Evolutionary conservation across 352 stramenopile genomes (phyloP), one percentile per base, ranked within the genome.

Genomic region (Pythium folliculosum): DNA sequence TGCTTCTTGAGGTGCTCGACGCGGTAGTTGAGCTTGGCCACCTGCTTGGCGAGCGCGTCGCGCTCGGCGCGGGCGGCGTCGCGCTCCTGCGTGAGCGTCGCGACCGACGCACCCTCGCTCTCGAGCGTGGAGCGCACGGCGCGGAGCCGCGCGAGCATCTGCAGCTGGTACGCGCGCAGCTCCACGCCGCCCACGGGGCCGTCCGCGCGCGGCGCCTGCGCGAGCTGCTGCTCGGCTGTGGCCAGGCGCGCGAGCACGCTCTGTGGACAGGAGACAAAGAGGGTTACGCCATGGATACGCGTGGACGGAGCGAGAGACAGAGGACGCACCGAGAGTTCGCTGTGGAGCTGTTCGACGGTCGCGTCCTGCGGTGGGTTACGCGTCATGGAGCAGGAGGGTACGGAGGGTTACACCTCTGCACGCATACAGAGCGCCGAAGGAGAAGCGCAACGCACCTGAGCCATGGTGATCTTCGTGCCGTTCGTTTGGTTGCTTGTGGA

Each of bases 11-110:
- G 78, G 60, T 94, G 86, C 27, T 84, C 64, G 43, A 94, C 74
- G 60, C 83, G 86, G 70, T 94, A 94, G 70, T 81, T 88, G 68
- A 94, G 82, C 68, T 94, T 94, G 56, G 77, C 62, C 44, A 94
- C 83, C 71, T 92, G 81, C 71, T 89, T 90, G 65, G 84, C 67
- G 8, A 92, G 71, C 17, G 69, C 71, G 50, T 89, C 82, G 59
- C 81, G 78, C 66, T 94, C 86, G 40, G 30, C 65, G 50, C 75
- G 76, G 48, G 84, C 81, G 30, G 78, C 76, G 30, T 89, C 82
- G 57, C 82, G 80, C 69, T 92, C 81, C 37, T 81, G 75, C 44
- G 80, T 81, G 54, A 92, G 70, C 68, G 86, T 77, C 50, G 84
- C 81, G 23, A 90, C 32, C 14, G 77, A 86, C 49, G 81, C 88